Conservation (phyloP, 2,329 filamentous ascomycete genomes). For the Phialocephala sp. region DNA sequence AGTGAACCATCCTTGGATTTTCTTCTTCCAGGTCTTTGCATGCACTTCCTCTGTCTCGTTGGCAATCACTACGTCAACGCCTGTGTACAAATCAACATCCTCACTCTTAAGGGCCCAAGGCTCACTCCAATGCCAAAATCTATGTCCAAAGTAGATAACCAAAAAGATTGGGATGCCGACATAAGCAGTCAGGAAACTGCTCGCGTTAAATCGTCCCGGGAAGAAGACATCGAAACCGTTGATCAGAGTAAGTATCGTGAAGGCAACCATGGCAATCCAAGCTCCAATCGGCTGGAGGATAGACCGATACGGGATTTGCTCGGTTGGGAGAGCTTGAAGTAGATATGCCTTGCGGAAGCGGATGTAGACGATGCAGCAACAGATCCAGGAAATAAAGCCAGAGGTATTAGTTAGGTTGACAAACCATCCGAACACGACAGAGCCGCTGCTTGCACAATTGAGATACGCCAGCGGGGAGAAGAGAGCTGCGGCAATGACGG, state of each 20-base stretch:
- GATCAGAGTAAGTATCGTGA: constrained; percentile 59
- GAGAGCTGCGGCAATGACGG: constrained; percentile 49
- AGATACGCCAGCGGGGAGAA: constrained; percentile 56
- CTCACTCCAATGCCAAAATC: constrained; percentile 51
- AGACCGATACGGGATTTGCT: constrained; percentile 57
- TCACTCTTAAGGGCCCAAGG: constrained; percentile 55
- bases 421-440: constrained; percentile 60
- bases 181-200: constrained; percentile 66
- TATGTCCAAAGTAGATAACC: constrained; percentile 58
- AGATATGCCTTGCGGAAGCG: constrained; percentile 59
- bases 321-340: constrained; percentile 48
- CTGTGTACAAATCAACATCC: constrained; percentile 58
- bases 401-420: constrained; percentile 60
- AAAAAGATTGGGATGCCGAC: constrained; percentile 69
- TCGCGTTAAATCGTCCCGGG: constrained; percentile 59
- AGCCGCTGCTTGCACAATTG: constrained; percentile 50
- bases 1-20: constrained; percentile 31
- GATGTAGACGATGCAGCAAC: constrained; percentile 60
- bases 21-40: constrained; percentile 28
- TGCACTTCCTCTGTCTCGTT: constrained; percentile 32
- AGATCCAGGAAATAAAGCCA: constrained; percentile 57
- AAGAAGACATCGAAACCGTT: constrained; percentile 72
- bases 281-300: constrained; percentile 62
- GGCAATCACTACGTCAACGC: constrained; percentile 49
- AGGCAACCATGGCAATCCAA: constrained; percentile 56